These are phyloP conservation scores for Endocladia muricata DNA, from an alignment of 31 red algal species.

Conservation along the genomic window DNA sequence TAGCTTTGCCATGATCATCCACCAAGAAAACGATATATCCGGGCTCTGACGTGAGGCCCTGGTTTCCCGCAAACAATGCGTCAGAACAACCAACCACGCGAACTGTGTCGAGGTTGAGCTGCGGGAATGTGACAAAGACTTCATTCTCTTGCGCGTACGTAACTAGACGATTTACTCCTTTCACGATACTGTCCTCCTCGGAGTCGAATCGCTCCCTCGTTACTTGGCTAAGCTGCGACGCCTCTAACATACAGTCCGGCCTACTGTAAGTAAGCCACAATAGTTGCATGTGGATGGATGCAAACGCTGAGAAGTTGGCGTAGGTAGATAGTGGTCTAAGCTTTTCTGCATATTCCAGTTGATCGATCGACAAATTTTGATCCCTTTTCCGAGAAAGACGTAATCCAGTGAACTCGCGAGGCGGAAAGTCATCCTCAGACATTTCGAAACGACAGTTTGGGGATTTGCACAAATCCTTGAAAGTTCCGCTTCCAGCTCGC, in stretches of 20 bases:
- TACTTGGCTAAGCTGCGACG: neutral
- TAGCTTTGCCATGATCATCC: neutral
- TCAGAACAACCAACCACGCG: slow-evolving; percentile 4
- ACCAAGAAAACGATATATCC: slow-evolving; percentile 12
- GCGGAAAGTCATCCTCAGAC: neutral
- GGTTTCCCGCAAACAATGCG: slow-evolving; percentile 7
- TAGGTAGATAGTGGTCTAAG: neutral
- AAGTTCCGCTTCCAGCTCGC: neutral
- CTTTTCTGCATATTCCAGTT: neutral
- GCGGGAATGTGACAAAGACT: neutral
- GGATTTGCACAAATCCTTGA: neutral
- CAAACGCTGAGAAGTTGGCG: neutral
- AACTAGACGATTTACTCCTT: neutral
- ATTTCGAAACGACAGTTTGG: neutral
- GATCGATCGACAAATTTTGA: neutral
- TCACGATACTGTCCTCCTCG: neutral
- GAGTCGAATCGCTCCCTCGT: neutral
- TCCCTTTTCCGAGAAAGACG: neutral
- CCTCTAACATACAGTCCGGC: neutral
- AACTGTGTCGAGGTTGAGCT: neutral
- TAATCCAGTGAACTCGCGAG: neutral
- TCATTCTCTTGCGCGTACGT: neutral
- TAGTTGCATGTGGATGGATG: slow-evolving; percentile 2
- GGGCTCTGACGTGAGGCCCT: slow-evolving; percentile 5
- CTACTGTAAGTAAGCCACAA: neutral